phyloP scores from a whole-genome alignment of 306 rosid species.

The Vigna mungo region DNA sequence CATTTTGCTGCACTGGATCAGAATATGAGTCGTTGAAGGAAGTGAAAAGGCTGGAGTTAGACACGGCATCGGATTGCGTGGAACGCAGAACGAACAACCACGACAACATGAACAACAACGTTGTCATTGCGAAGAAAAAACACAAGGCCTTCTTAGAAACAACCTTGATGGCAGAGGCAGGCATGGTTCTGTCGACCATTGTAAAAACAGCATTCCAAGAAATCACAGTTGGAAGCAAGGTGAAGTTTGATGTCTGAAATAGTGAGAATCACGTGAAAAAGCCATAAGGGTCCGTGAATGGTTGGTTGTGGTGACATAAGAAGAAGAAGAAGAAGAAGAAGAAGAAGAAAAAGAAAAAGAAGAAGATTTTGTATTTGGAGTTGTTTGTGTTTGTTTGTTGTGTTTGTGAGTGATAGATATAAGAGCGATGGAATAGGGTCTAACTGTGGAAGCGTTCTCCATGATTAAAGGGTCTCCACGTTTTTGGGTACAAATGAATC shows the following conservation, averaged over 20 bases:
- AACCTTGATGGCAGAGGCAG: slow-evolving; percentile 46
- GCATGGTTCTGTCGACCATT: slow-evolving; percentile 62
- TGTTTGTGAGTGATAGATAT: neutral
- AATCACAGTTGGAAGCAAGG: slow-evolving; percentile 30
- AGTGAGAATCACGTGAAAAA: neutral
- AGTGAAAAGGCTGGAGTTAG: slow-evolving; percentile 44
- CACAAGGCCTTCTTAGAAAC: slow-evolving; percentile 60
- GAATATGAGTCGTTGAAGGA: slow-evolving; percentile 30
- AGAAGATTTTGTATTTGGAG: neutral
- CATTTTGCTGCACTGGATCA: neutral
- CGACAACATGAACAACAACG: slow-evolving; percentile 60
- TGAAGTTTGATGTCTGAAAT: slow-evolving; percentile 2
- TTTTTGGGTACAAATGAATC: slow-evolving; percentile 21
- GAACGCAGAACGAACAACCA: slow-evolving; percentile 69
- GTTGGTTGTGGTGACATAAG: neutral
- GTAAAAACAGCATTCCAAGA: slow-evolving; percentile 15
- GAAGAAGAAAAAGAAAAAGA: slow-evolving; percentile 13
- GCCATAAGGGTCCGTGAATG: neutral
- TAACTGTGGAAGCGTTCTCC: slow-evolving; percentile 49
- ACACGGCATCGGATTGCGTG: slow-evolving; percentile 48
- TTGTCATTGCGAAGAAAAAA: slow-evolving; percentile 56
- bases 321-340: slow-evolving; percentile 23
- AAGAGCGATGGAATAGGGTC: slow-evolving; percentile 51
- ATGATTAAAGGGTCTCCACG: slow-evolving; percentile 13
- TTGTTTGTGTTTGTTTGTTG: neutral